Evolutionary conservation across 139 green algal genomes (phyloP), one percentile per base, ranked within the genome.

Genomic region (Trebouxia sp.): DNA sequence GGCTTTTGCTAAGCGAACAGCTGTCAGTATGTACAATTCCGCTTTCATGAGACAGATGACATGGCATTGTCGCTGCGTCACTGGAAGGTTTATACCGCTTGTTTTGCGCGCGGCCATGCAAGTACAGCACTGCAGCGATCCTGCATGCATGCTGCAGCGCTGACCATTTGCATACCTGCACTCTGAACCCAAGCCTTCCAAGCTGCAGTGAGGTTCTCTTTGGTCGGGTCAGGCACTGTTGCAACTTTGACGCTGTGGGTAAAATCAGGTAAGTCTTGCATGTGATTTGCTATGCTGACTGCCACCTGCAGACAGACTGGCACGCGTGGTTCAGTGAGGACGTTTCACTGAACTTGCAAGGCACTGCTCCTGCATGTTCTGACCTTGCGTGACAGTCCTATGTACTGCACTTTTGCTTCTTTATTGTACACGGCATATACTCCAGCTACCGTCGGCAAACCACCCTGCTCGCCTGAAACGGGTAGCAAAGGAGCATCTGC

Each of bases 181-280:
- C 93, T 85, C 82, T 96, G 85, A 50, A 98, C 82, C 94, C 93
- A 97, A 3, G 75, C 53, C 88, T 96, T 97, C 94, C 94, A 98
- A 0, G 89, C 86, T 35, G 81, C 89, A 32, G 88, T 94, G 20
- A 98, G 83, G 11, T 80, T 80, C 5, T 98, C 94, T 41, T 88
- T 87, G 38, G 48, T 88, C 24, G 79, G 87, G 24, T 87, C 81
- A 3, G 89, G 38, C 24, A 96, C 41, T 15, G 87, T 48, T 42
- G 83, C 37, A 22, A 91, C 83, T 82, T 93, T 94, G 20, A 92
- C 76, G 28, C 76, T 38, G 35, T 85, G 51, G 8, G 91, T 87
- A 28, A 91, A 51, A 11, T 95, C 93, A 6, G 93, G 93, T 55
- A 97, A 76, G 32, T 92, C 87, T 41, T 90, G 83, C 39, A 87